Conservation (phyloP, 1,284 basidiomycete genomes). For the Flammula alnicola region DNA sequence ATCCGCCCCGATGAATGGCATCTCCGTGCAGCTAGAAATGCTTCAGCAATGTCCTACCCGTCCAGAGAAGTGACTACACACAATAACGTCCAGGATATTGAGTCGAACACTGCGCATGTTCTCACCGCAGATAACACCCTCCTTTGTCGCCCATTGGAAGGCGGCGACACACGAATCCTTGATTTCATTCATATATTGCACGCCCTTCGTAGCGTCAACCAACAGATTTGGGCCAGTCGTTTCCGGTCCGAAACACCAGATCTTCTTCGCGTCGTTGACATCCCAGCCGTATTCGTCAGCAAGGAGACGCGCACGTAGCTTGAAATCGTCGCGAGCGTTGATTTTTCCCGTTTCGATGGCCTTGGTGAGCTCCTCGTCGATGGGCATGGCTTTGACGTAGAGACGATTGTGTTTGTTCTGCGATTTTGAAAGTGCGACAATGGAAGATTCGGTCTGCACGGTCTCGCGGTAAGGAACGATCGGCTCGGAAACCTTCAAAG, state of each 20-base stretch:
- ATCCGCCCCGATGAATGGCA: constrained; percentile 39
- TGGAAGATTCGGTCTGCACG: constrained; percentile 93
- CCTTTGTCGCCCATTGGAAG: constrained; percentile 99
- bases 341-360: constrained; percentile 92
- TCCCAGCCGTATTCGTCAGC: constrained; percentile 99
- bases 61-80: constrained; percentile 45
- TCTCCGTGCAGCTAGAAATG: constrained; percentile 3
- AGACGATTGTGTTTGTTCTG: constrained; percentile 99
- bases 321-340: constrained; percentile 95
- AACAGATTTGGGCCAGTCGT: constrained; percentile 97
- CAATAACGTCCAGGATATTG: constrained; percentile 96
- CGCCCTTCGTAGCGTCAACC: constrained; percentile 99
- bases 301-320: constrained; percentile 90
- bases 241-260: constrained; percentile 99
- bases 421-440: constrained; percentile 94
- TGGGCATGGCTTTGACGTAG: constrained; percentile 90
- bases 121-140: constrained; percentile 97
- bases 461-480: constrained; percentile 99
- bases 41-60: not conserved
- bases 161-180: constrained; percentile 99
- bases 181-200: constrained; percentile 98
- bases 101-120: constrained; percentile 98
- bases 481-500: constrained; percentile 98
- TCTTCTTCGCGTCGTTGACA: constrained; percentile 98
- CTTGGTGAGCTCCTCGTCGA: constrained; percentile 92